Base-by-base conservation (phyloP, 148 eudicot species). In the Camellia lanceoleosa region DNA sequence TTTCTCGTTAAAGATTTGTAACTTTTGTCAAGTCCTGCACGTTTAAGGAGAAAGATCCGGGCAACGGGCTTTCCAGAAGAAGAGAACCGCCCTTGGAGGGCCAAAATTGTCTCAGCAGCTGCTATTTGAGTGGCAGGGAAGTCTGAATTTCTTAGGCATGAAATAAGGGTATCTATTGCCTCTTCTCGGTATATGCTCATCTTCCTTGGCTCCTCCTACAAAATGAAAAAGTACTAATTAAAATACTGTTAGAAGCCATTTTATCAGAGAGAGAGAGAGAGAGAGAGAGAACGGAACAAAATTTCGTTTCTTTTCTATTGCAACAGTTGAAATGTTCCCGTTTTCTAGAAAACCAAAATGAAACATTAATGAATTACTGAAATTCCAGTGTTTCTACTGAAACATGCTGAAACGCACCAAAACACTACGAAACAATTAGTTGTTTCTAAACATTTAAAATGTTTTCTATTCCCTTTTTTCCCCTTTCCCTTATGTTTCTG, bases 111-210 rank as follows among this genome's bases (percentile, higher is more conserved):
- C 84, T 88, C 86, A 47, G 89, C 87, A 78, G 91, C 91, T 67
- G 83, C 82, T 70, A 88, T 78, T 79, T 88, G 91, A 44, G 86
- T 79, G 61, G 78, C 76, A 30, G 91, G 91, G 51, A 73, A 82
- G 13, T 86, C 89, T 43, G 89, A 64, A 73, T 86, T 86, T 58
- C 79, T 88, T 2, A 88, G 82, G 64, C 89, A 88, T 49, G 84
- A 78, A 62, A 88, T 84, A 19, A 88, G 87, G 19, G 71, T 62
- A 86, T 86, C 91, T 43, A 88, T 81, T 4, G 91, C 91, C 78
- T 88, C 91, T 84, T 88, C 91, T 68, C 91, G 59, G 60, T 86
- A 88, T 59, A 88, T 84, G 75, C 91, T 88, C 86, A 85, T 88
- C 70, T 88, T 88, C 78, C 91, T 86, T 55, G 91, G 91, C 51